Percentiles rank a stretch among this genome's conserved stretches.
Conservation (phyloP, 257 asterid genomes). For the Gardenia jasminoides region DNA sequence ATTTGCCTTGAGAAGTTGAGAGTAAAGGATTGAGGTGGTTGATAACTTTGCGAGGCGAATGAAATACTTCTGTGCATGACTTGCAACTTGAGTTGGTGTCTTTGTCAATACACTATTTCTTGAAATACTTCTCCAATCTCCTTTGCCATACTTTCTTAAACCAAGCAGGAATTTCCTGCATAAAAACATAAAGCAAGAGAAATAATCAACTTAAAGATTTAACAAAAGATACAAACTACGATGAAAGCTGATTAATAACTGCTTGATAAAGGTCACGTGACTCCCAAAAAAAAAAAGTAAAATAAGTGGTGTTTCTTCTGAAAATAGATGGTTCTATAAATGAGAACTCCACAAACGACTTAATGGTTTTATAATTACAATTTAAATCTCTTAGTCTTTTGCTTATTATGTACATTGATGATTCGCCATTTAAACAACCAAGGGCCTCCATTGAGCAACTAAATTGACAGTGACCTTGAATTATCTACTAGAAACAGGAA, state of each 20-base stretch:
- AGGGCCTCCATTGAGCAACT: not conserved
- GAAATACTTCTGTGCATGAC: conserved; percentile 33
- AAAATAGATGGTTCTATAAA: no score
- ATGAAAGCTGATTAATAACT: not conserved
- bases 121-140: conserved; percentile 27
- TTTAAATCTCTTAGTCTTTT: no score
- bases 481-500: no score
- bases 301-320: no score
- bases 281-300: not conserved
- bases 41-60: conserved; percentile 19
- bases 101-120: conserved; percentile 17
- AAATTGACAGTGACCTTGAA: not conserved
- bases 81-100: conserved; percentile 32
- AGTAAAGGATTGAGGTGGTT: conserved; percentile 1
- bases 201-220: not conserved
- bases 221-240: not conserved
- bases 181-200: not conserved
- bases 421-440: not conserved
- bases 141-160: conserved; percentile 21
- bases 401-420: not conserved
- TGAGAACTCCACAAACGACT: no score
- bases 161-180: conserved; percentile 25
- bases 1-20: not conserved
- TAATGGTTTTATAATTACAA: no score
- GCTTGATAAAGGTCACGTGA: not conserved